Base-by-base conservation (phyloP, 108 stramenopile genomes). In the Conticribra guillardii region DNA sequence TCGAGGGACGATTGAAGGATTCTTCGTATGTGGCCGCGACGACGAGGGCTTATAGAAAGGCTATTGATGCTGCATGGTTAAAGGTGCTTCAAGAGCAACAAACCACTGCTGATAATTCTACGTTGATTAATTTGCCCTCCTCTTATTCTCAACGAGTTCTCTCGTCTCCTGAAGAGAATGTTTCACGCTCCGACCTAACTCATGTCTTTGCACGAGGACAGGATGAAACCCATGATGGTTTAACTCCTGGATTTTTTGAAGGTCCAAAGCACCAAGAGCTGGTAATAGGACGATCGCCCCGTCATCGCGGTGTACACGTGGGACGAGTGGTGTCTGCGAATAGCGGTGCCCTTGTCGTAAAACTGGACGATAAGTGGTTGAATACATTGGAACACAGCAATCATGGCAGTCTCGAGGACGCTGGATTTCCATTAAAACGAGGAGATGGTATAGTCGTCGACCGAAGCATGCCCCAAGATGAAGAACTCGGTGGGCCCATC, bases 401-500 rank as follows among this genome's bases (percentile, higher is more conserved):
- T 11, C 8, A 41, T 41, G 5, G 8, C 37, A 41, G 5, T 11
- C 8, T 11, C 37, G 37, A 5, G 37, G 37, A 41, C 11, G 37
- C 8, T 41, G 11, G 37, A 9, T 17, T 26, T 17, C 69, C 74
- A 24, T 58, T 92, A 2, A 89, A 89, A 53, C 60, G 69, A 16
- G 91, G 91, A 4, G 91, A 89, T 73, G 91, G 91, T n/a, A 65
- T 92, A 11, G 91, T 92, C 8, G 69, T 92, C 41, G 91, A 92
- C 83, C 60, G 87, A 53, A 86, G 86, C 18, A 71, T 85, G 69
- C 76, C 86, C 18, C 80, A 88, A 75, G 81, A 85, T 34, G 72
- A 80, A 70, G 89, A 90, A 52, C 73, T 90, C 18, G 87, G 91
- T 27, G 87, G 87, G 29, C 77, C 78, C 26, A 59, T 83, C 3